Evolutionary conservation across 352 stramenopile genomes (phyloP).

Genomic region (Peronospora farinosa): DNA sequence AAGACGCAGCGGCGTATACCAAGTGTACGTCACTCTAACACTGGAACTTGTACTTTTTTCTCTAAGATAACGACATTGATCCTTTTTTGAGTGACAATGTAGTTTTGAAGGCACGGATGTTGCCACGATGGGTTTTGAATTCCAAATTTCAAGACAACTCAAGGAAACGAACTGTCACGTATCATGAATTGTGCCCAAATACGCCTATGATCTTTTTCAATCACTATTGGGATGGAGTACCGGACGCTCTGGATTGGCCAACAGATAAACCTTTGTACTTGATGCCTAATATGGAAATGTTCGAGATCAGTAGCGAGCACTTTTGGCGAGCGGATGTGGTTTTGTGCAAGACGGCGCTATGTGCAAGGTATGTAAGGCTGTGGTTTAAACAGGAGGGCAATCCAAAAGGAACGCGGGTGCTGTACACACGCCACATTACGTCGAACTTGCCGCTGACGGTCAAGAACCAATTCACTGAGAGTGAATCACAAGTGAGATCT

Average conservation of each 20-base stretch:
- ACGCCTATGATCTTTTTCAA: slow-evolving; percentile 55
- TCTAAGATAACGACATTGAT: background rate
- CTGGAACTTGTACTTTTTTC: background rate
- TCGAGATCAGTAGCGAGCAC: slow-evolving; percentile 40
- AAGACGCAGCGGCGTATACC: slow-evolving; percentile 55
- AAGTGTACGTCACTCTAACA: slow-evolving; percentile 40
- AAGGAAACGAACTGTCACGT: slow-evolving; percentile 27
- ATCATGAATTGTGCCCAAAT: slow-evolving; percentile 46
- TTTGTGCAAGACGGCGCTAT: slow-evolving; percentile 47
- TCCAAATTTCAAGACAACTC: slow-evolving; percentile 22
- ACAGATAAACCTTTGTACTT: slow-evolving; percentile 39
- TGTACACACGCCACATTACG: slow-evolving; percentile 62
- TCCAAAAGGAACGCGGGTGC: slow-evolving; percentile 34
- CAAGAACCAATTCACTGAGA: slow-evolving; percentile 17
- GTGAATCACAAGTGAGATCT: slow-evolving; percentile 4
- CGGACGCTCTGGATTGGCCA: slow-evolving; percentile 25
- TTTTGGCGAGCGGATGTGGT: slow-evolving; percentile 43
- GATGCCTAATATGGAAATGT: slow-evolving; percentile 62
- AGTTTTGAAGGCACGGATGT: slow-evolving; percentile 41
- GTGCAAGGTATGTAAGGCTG: slow-evolving; percentile 28
- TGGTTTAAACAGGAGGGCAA: slow-evolving; percentile 66
- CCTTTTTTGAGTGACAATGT: background rate
- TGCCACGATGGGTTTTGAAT: slow-evolving; percentile 40
- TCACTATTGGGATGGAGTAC: slow-evolving; percentile 47
- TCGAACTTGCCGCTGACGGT: slow-evolving; percentile 34